phyloP scores from a whole-genome alignment of 2,329 filamentous ascomycete species.

The Cylindrodendrum hubeiense region DNA sequence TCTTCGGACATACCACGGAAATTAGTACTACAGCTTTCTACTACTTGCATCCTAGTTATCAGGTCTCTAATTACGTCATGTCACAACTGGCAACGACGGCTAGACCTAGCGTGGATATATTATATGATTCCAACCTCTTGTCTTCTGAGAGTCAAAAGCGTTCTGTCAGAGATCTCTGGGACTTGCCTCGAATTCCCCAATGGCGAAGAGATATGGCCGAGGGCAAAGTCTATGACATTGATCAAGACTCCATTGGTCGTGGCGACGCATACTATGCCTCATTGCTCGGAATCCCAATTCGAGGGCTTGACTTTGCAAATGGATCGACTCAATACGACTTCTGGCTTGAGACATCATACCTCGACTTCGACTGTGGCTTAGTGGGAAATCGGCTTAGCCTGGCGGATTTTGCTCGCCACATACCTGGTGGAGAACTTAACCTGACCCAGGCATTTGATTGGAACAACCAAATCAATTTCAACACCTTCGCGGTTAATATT shows the following conservation, averaged over 20 bases:
- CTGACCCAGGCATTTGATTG: background rate
- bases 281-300: conserved; percentile 3
- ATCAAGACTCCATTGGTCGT: background rate
- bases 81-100: background rate
- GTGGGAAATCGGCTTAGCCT: background rate
- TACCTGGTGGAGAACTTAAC: background rate
- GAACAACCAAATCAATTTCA: background rate
- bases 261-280: conserved; percentile 1
- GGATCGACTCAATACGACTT: conserved; percentile 6
- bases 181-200: conserved; percentile 20
- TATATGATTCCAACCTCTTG: conserved; percentile 11
- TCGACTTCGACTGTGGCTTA: conserved; percentile 13
- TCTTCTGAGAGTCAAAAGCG: background rate
- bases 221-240: background rate
- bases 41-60: conserved; percentile 14
- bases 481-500: background rate
- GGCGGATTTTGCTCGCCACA: background rate
- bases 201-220: background rate
- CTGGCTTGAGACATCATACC: background rate
- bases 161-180: conserved; percentile 19
- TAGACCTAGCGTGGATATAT: background rate
- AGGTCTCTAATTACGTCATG: background rate
- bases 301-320: background rate
- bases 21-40: background rate
- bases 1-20: background rate